Percentiles rank a stretch among this genome's conserved stretches.
These are phyloP conservation scores for Solanum chilense DNA, from an alignment of 257 asterid genomes.

Conservation along the genomic window DNA sequence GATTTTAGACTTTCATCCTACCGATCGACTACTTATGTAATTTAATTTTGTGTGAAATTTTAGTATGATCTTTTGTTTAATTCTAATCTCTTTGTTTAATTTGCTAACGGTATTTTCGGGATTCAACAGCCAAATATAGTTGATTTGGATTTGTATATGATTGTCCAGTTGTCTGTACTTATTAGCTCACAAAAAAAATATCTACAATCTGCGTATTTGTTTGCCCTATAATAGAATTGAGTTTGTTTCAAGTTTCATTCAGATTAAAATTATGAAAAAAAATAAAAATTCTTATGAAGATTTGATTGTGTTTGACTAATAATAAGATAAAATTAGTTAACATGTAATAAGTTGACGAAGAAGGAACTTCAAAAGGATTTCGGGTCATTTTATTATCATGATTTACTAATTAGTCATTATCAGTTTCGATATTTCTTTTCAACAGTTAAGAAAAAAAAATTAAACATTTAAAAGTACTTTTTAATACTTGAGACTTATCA, in stretches of 20 bases:
- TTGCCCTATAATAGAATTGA: neutral
- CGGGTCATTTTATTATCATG: neutral
- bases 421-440: neutral
- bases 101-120: neutral
- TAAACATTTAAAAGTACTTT: neutral
- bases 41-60: slow-evolving; percentile 8
- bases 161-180: neutral
- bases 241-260: neutral
- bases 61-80: neutral
- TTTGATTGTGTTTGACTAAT: neutral
- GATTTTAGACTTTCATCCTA: neutral
- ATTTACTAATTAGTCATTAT: neutral
- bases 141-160: neutral
- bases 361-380: neutral
- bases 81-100: neutral
- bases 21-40: slow-evolving; percentile 16
- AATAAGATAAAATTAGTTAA: neutral
- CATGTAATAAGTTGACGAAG: neutral
- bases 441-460: neutral
- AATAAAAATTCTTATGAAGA: neutral
- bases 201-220: neutral
- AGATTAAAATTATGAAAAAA: neutral
- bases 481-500: neutral
- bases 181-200: neutral
- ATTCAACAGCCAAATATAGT: neutral